Percentiles rank a stretch among this genome's conserved stretches.
Evolutionary conservation across 129 eudicot genomes (phyloP).

Genomic region (Silybum marianum): DNA sequence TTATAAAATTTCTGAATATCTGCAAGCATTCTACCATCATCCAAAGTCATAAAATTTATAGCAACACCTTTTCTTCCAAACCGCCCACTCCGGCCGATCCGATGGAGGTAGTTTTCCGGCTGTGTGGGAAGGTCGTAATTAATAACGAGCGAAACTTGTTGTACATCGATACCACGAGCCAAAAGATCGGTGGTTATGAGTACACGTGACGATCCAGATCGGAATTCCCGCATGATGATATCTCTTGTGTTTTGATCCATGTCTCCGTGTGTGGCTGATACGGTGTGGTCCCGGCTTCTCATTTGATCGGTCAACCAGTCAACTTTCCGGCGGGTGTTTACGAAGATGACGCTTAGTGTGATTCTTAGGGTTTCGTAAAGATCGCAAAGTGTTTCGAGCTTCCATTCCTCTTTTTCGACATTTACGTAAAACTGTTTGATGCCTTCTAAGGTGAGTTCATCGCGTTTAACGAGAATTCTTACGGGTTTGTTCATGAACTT

Average conservation of each 20-base stretch:
- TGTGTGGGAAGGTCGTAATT: constrained; percentile 75
- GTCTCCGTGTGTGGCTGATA: constrained; percentile 70
- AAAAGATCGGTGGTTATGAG: constrained; percentile 72
- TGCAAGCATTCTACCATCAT: constrained; percentile 39
- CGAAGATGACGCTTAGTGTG: constrained; percentile 73
- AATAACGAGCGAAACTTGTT: constrained; percentile 73
- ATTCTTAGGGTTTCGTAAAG: constrained; percentile 62
- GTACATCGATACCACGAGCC: constrained; percentile 81
- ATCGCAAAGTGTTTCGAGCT: constrained; percentile 64
- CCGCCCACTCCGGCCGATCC: constrained; percentile 62
- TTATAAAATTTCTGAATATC: constrained; percentile 44
- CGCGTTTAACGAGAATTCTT: constrained; percentile 63
- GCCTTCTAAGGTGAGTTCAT: constrained; percentile 60
- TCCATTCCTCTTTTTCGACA: constrained; percentile 67
- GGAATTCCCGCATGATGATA: constrained; percentile 68
- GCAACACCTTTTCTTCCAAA: constrained; percentile 77
- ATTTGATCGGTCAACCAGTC: constrained; percentile 74
- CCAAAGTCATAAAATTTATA: constrained; percentile 54
- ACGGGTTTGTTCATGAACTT: constrained; percentile 70
- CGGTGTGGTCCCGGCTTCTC: constrained; percentile 74
- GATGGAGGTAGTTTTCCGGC: constrained; percentile 68
- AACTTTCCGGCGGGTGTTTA: constrained; percentile 71
- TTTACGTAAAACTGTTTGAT: constrained; percentile 63
- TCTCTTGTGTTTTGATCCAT: constrained; percentile 76
- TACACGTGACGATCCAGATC: constrained; percentile 78